A percentile compares a stretch with the other conserved stretches of the same genome.
Evolutionary conservation across 129 eudicot species (phyloP).

Genomic region (Helianthus tuberosus): DNA sequence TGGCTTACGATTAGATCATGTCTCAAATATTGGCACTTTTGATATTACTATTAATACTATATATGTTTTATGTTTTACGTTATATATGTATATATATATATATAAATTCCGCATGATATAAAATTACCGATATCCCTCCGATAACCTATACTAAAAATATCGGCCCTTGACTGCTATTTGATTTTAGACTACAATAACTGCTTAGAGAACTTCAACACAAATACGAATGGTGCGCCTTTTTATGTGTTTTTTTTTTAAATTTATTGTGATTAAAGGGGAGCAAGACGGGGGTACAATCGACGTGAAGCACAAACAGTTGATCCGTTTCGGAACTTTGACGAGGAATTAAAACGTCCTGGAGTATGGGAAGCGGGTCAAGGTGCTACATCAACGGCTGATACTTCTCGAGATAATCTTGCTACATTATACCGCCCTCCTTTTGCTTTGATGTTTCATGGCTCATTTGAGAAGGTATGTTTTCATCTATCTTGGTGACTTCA

Average conservation of each 20-base stretch:
- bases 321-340: constrained; percentile 93
- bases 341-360: constrained; percentile 76
- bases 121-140: too few relatives aligned
- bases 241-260: neutral
- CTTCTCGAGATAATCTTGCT: constrained; percentile 84
- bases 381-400: constrained; percentile 57
- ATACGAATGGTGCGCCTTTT: neutral
- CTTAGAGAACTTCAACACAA: neutral
- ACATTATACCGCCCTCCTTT: constrained; percentile 95
- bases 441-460: constrained; percentile 78
- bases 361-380: constrained; percentile 80
- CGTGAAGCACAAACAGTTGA: constrained; percentile 70
- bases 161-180: too few relatives aligned
- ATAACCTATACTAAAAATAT: too few relatives aligned
- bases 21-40: too few relatives aligned
- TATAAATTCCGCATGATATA: too few relatives aligned
- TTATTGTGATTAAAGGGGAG: constrained; percentile 34
- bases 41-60: too few relatives aligned
- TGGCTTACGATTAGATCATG: too few relatives aligned
- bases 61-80: too few relatives aligned
- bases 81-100: too few relatives aligned
- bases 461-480: constrained; percentile 84
- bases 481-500: constrained; percentile 2
- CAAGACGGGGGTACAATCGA: constrained; percentile 61
- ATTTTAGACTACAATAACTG: too few relatives aligned